Percentiles rank a stretch among this genome's conserved stretches.
Conservation (phyloP, 495 filamentous ascomycete species). For the Sordaria brevicollis region DNA sequence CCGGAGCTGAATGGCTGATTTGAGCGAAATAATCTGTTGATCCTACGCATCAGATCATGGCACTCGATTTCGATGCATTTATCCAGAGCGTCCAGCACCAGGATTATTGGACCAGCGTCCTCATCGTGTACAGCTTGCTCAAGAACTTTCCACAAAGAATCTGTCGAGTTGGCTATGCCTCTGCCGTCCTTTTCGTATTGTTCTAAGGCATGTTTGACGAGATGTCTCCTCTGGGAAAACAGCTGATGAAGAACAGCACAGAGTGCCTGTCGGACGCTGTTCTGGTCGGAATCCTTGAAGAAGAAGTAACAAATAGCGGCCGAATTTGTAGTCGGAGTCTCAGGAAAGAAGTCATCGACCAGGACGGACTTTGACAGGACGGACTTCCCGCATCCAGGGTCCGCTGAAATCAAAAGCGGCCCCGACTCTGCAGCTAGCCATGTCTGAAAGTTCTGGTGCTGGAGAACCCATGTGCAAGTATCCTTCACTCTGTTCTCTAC, state of each 20-base stretch:
- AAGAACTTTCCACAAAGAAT: conserved; percentile 30
- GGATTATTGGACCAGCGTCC: conserved; percentile 27
- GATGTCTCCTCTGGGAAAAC: conserved; percentile 6
- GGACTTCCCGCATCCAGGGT: conserved; percentile 42
- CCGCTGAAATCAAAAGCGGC: conserved; percentile 28
- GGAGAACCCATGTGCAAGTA: conserved; percentile 25
- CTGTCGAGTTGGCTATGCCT: conserved; percentile 4
- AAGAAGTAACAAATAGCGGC: conserved; percentile 24
- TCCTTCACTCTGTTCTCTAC: conserved; percentile 2
- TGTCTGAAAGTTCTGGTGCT: conserved; percentile 2
- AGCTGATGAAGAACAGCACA: conserved; percentile 25
- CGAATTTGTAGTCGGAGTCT: background rate
- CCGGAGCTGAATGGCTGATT: background rate
- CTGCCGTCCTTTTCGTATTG: background rate
- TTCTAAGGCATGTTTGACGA: conserved; percentile 3
- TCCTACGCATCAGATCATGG: background rate
- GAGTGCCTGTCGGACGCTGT: conserved; percentile 15
- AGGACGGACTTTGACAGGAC: conserved; percentile 33
- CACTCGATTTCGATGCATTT: background rate
- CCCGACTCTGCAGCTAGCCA: conserved; percentile 3
- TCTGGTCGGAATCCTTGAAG: conserved; percentile 22
- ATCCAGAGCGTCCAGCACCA: conserved; percentile 31
- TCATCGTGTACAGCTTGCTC: conserved; percentile 20
- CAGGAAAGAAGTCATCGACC: conserved; percentile 14
- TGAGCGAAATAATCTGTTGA: background rate